Base-by-base conservation (phyloP, 2,329 filamentous ascomycete genomes). In the Colletotrichum sublineola region DNA sequence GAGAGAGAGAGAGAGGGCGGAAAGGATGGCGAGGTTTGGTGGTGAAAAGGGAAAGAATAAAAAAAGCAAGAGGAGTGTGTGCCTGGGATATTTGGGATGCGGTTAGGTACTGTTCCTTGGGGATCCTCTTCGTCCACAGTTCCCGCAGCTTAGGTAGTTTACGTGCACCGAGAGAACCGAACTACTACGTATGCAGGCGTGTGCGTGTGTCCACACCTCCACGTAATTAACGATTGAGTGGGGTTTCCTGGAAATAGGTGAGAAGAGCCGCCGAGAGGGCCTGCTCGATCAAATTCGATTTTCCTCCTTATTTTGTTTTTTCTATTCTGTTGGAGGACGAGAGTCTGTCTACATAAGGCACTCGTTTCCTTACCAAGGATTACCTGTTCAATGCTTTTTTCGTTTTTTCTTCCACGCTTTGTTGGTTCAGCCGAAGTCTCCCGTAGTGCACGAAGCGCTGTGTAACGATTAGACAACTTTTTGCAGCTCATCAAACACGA, bases 201-300 rank as follows among this genome's bases (percentile, higher is more conserved):
- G 53, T 33, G 33, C 8, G 33, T 38, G 53, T 33, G 33, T n/a
- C 65, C 64, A 71, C 68, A 71, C 57, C 68, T 68, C 68, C 68
- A 58, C 64, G 68, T 58, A 71, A 63, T 63, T 31, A 63, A 33
- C 50, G 60, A 64, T 69, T 69, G 56, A 58, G 68, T 71, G 69
- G 60, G 66, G 65, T 72, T 33, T 38, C 53, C 31, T n/a, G 40
- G 20, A 29, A 46, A 36, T 20, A 55, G 65, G 48, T 20, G 36
- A 64, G 36, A 24, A 68, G 68, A 68, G 63, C 56, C 64, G 65
- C 65, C 50, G 58, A 68, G 52, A 58, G 64, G 68, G 66, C 66
- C 65, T 69, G n/a, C 20, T 52, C n/a, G 46, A 20, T 38, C 38
- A 36, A 14, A 38, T 8, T 31, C 20, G 33, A 24, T 14, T 57